Evolutionary conservation across 2,329 filamentous ascomycete species (phyloP), one percentile per base, ranked within the genome.

Genomic region (Exserohilum turcica): DNA sequence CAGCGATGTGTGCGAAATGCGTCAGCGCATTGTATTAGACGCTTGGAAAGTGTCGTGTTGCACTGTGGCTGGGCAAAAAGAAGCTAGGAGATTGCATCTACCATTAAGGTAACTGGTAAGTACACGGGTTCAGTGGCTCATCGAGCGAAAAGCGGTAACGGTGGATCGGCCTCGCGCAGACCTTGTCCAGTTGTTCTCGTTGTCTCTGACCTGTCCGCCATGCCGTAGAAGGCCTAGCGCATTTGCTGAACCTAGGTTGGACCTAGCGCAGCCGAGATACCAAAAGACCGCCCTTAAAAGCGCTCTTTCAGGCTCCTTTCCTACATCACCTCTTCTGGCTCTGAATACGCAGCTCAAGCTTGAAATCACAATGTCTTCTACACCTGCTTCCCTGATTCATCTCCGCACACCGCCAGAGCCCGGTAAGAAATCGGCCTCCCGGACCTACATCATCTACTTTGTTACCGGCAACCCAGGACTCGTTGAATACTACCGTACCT

Each of bases 401-500:
- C 61, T 71, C 7, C 59, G 54, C 29, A 58, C 63, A 0, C 64
- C 66, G 9, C 54, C 59, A 0, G 59, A 65, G 24, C 54, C 63
- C 0, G 59, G 57, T 3, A 57, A 60, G 27, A 69, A 67, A 50
- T 40, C 54, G 6, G 57, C 65, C 2, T 47, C 56, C 4, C 56
- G 52, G 40, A 68, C 62, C 36, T 75, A 77, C 55, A 81, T 92
- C 43, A 76, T 92, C 61, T 91, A 86, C 76, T 88, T 90, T 73
- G 80, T 93, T 35, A 84, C 87, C 24, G 90, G 90, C 16, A 93
- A 93, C 60, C 90, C 90, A 5, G 90, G 90, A 5, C 78, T 91
- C 15, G 82, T 92, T 44, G 83, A 82, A 50, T 93, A 90, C 79
- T 93, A 93, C 73, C 77, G 76, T 52, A 79, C 83, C 32, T 93